phyloP scores from a whole-genome alignment of 2,329 filamentous ascomycete species.

The Didymella pinodella region DNA sequence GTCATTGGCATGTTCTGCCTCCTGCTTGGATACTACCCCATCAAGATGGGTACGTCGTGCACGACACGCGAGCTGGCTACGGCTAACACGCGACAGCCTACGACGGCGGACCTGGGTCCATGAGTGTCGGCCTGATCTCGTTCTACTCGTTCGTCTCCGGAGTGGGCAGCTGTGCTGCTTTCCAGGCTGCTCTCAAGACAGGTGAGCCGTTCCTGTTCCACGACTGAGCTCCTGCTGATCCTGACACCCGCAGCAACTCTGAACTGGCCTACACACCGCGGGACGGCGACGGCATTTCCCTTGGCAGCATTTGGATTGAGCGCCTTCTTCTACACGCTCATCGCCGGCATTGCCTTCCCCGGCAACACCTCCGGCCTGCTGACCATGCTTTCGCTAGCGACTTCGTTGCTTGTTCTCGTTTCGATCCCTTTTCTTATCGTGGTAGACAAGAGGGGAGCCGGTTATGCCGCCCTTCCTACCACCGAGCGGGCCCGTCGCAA shows the following conservation, averaged over 20 bases:
- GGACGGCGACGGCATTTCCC: conserved; percentile 93
- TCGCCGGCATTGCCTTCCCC: conserved; percentile 79
- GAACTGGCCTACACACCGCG: conserved; percentile 90
- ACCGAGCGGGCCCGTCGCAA: conserved; percentile 57
- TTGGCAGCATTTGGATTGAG: conserved; percentile 92
- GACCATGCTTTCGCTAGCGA: conserved; percentile 80
- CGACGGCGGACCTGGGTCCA: conserved; percentile 68
- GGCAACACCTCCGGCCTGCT: conserved; percentile 85
- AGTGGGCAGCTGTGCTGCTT: conserved; percentile 89
- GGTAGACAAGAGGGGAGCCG: conserved; percentile 64
- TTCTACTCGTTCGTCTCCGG: conserved; percentile 88
- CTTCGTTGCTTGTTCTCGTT: conserved; percentile 74
- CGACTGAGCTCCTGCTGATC: conserved; percentile 25
- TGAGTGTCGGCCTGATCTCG: conserved; percentile 69
- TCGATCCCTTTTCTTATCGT: conserved; percentile 88
- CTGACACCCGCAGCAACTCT: conserved; percentile 69
- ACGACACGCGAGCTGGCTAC: background rate
- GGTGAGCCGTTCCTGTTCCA: conserved; percentile 46
- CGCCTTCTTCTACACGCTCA: conserved; percentile 91
- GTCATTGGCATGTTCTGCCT: conserved; percentile 77
- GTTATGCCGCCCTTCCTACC: conserved; percentile 66
- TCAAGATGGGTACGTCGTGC: conserved; percentile 64
- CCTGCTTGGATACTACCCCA: conserved; percentile 82
- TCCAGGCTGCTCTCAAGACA: conserved; percentile 84
- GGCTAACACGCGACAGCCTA: conserved; percentile 66